Evolutionary conservation across 1,284 basidiomycete genomes (phyloP).

Genomic region (Fomitopsis schrenkii): DNA sequence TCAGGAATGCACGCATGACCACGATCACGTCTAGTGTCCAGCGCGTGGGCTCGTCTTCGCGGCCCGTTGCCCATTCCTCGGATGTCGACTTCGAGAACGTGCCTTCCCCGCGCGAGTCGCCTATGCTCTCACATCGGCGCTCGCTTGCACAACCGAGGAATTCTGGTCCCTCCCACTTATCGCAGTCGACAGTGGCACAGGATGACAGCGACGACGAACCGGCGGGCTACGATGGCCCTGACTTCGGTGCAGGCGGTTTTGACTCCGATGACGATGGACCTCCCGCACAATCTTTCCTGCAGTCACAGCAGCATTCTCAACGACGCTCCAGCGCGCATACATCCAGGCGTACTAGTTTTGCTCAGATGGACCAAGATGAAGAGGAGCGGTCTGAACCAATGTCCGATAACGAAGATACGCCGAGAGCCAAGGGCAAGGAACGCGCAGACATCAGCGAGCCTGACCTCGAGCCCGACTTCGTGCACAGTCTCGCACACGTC

Average conservation of each 20-base stretch:
- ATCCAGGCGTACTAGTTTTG: constrained; percentile 40
- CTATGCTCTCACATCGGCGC: constrained; percentile 29
- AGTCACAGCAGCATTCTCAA: constrained; percentile 3
- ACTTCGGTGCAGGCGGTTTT: constrained; percentile 9
- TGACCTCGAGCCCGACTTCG: constrained; percentile 51
- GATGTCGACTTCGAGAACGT: constrained; percentile 63
- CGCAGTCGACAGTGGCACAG: constrained; percentile 27
- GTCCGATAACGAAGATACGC: constrained; percentile 19
- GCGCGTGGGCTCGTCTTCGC: constrained; percentile 46
- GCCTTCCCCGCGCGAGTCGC: constrained; percentile 46
- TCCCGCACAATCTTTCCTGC: constrained; percentile 12
- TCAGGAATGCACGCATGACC: constrained; percentile 44
- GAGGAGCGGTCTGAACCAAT: constrained; percentile 31
- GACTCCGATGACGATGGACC: constrained; percentile 19
- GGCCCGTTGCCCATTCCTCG: constrained; percentile 47
- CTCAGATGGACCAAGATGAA: constrained; percentile 38
- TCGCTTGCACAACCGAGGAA: constrained; percentile 33
- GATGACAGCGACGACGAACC: constrained; percentile 32
- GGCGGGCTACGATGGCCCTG: constrained; percentile 21
- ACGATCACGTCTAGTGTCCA: constrained; percentile 42
- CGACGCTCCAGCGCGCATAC: constrained; percentile 10
- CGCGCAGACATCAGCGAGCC: constrained; percentile 14
- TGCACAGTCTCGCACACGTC: constrained; percentile 33
- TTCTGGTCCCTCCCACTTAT: constrained; percentile 44
- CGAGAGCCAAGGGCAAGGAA: constrained; percentile 34